Evolutionary conservation across 306 rosid species (phyloP).

Genomic region (Ormosia semicastrata): DNA sequence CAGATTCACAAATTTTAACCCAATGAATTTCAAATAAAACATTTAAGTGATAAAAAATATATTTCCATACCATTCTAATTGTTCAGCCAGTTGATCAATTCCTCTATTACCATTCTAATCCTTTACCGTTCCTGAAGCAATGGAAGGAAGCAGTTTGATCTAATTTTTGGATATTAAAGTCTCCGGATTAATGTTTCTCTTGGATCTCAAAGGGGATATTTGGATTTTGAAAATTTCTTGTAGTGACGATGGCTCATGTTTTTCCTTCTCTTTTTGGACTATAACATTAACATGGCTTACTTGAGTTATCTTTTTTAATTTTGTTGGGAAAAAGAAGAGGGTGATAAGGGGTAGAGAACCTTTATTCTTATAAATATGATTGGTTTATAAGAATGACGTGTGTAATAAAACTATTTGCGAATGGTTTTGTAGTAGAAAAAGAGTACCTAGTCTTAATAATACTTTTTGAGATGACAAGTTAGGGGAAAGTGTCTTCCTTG

Average conservation of each 20-base stretch:
- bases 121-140: conserved; percentile 19
- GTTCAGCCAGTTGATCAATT: conserved; percentile 56
- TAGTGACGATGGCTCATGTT: conserved; percentile 17
- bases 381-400: not conserved
- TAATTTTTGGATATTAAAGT: conserved; percentile 29
- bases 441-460: not conserved
- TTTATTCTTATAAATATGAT: not conserved
- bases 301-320: conserved; percentile 5
- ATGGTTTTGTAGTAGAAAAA: not conserved
- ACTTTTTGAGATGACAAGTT: not conserved
- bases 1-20: too few relatives aligned
- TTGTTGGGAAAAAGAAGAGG: not conserved
- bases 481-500: not conserved
- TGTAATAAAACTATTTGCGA: not conserved
- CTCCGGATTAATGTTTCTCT: conserved; percentile 23
- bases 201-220: conserved; percentile 11
- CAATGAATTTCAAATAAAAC: too few relatives aligned
- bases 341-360: not conserved
- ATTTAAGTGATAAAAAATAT: too few relatives aligned
- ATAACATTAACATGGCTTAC: not conserved
- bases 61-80: too few relatives aligned
- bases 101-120: conserved; percentile 15
- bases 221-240: conserved; percentile 31
- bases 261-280: not conserved
- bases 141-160: conserved; percentile 35